phyloP scores from a whole-genome alignment of 73 alveolate species.

The Effrenium voratum region DNA sequence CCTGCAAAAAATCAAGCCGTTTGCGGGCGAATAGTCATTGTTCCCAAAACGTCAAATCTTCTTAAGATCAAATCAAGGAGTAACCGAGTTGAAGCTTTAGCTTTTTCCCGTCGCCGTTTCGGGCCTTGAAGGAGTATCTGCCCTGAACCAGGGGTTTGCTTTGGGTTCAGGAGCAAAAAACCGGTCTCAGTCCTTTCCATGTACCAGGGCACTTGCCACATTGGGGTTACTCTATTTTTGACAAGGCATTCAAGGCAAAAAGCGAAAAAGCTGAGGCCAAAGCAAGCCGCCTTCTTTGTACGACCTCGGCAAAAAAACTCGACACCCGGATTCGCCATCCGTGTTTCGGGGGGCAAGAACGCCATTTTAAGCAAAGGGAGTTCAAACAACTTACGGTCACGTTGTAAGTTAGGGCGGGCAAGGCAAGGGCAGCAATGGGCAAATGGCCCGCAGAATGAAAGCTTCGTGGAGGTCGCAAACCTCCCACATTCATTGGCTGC shows the following conservation, averaged over 20 bases:
- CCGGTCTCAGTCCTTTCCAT: not conserved
- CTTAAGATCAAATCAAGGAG: no score
- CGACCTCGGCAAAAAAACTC: no score
- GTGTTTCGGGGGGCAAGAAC: no score
- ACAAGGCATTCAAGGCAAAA: not conserved
- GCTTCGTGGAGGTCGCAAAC: no score
- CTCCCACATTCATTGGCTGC: no score
- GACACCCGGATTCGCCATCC: no score
- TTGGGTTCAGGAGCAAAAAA: not conserved
- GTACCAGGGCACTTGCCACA: not conserved
- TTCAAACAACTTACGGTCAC: not conserved
- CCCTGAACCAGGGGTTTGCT: not conserved
- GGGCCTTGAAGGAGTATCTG: not conserved
- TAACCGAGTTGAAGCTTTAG: no score
- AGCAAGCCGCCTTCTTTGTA: constrained; percentile 69
- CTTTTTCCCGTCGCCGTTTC: no score
- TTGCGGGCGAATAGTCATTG: no score
- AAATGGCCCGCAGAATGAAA: not conserved
- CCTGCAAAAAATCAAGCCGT: no score
- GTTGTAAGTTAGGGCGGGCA: not conserved
- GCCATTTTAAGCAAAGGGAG: no score
- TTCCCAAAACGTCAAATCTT: no score
- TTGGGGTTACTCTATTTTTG: not conserved
- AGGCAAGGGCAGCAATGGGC: not conserved
- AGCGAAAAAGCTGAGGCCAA: not conserved